Base-by-base conservation (phyloP, 495 filamentous ascomycete species). In the Bombardia bombarda region DNA sequence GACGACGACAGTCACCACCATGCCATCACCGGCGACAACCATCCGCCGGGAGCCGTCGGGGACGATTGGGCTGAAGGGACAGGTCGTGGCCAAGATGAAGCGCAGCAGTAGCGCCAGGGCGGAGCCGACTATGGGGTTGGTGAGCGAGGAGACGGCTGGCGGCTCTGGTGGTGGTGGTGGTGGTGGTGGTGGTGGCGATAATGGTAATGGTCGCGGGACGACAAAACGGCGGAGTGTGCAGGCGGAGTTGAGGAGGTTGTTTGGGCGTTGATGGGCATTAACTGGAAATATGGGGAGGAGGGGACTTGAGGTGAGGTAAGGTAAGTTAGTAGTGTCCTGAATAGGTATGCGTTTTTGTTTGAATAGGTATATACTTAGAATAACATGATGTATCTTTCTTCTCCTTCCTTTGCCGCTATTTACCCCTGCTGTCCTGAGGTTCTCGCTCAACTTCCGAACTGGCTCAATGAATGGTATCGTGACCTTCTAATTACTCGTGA, bases 241-340 rank as follows among this genome's bases (percentile, higher is more conserved):
- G 25, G 23, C 58, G 33, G 55, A 63, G 63, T 42, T 65, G 45
- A 57, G 44, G 52, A 66, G 49, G 51, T 34, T 59, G 49, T 63
- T 68, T 58, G 62, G 55, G 7, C 31, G 51, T 6, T 51, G 40
- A 42, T n/a, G n/a, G n/a, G n/a, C n/a, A n/a, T n/a, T n/a, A n/a
- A n/a, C n/a, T n/a, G n/a, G n/a, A n/a, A n/a, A n/a, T n/a, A n/a
- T n/a, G n/a, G n/a, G n/a, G n/a, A n/a, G n/a, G n/a, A n/a, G n/a
- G n/a, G n/a, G n/a, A n/a, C n/a, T n/a, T n/a, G n/a, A n/a, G n/a
- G n/a, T n/a, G n/a, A n/a, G n/a, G n/a, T n/a, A n/a, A n/a, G n/a
- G n/a, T n/a, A n/a, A n/a, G n/a, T n/a, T n/a, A n/a, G n/a, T n/a
- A n/a, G n/a, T n/a, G n/a, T n/a, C n/a, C n/a, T n/a, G n/a, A n/a